Percentiles rank a stretch among this genome's conserved stretches.
phyloP scores from a whole-genome alignment of 2,329 filamentous ascomycete genomes.

The Colletotrichum musicola region DNA sequence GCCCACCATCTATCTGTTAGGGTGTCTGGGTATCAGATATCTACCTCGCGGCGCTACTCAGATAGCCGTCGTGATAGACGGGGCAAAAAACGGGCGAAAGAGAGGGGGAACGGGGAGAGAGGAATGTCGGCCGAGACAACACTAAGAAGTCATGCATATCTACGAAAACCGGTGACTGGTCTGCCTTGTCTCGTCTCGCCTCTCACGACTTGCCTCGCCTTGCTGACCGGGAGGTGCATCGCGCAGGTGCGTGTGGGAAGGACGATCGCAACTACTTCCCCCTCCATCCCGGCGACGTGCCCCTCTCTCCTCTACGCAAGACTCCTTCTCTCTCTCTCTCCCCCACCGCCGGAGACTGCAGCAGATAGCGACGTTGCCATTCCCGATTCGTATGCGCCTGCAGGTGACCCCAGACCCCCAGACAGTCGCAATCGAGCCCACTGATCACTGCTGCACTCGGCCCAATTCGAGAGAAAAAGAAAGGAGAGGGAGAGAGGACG shows the following conservation, averaged over 20 bases:
- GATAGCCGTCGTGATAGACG: neutral
- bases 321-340: constrained; percentile 1
- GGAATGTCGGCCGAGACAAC: constrained; percentile 10
- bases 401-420: constrained; percentile 22
- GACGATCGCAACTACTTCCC: too few species aligned
- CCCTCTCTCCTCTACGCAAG: neutral
- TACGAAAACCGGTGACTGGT: neutral
- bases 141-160: constrained; percentile 19
- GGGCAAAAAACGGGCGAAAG: constrained; percentile 8
- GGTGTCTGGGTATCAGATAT: too few species aligned
- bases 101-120: neutral
- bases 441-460: constrained; percentile 20
- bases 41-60: too few species aligned
- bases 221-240: too few species aligned
- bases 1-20: too few species aligned
- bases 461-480: constrained; percentile 3
- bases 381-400: constrained; percentile 23
- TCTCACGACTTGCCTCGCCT: too few species aligned
- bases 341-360: constrained; percentile 14
- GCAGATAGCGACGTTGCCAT: constrained; percentile 7
- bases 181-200: neutral
- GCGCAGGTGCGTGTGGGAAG: too few species aligned
- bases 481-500: neutral
- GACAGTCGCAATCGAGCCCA: constrained; percentile 8
- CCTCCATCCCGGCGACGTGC: too few species aligned